These are phyloP conservation scores for Populus hybrid DNA, from an alignment of 441 rosid genomes.

Conservation along the genomic window DNA sequence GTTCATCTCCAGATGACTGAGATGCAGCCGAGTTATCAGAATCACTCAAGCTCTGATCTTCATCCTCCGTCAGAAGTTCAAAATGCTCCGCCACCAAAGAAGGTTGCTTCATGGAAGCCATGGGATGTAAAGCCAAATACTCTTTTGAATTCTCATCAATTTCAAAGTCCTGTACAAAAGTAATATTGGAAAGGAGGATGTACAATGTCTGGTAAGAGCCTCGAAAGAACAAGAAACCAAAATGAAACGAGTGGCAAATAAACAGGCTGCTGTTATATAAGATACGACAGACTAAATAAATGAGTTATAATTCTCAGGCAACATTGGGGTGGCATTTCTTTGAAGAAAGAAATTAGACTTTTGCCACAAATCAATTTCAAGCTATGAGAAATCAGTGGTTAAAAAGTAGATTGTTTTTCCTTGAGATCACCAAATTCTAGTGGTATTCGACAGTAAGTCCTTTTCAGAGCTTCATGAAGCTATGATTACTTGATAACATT, in stretches of 20 bases:
- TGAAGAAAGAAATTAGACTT: not conserved
- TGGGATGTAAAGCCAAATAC: constrained; percentile 70
- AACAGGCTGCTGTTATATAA: not conserved
- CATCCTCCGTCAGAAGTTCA: constrained; percentile 55
- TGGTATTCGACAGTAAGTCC: not conserved
- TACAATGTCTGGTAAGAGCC: not conserved
- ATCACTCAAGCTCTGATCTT: constrained; percentile 43
- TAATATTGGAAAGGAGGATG: not conserved
- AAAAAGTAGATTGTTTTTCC: not conserved
- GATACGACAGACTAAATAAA: no score
- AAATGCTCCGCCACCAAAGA: constrained; percentile 79
- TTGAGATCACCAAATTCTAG: not conserved
- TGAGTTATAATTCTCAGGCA: not conserved
- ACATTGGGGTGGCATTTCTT: not conserved
- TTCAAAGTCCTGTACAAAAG: constrained; percentile 53
- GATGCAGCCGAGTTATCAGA: constrained; percentile 49
- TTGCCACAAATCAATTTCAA: not conserved
- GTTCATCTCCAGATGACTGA: constrained; percentile 45
- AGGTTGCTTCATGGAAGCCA: constrained; percentile 57
- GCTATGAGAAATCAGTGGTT: not conserved
- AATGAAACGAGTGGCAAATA: not conserved
- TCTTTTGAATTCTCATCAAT: constrained; percentile 64
- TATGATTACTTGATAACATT: not conserved
- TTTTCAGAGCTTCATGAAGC: not conserved
- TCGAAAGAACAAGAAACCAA: constrained; percentile 6